Conservation (phyloP, 2,329 filamentous ascomycete genomes). For the Tolypocladium ophioglossoides region DNA sequence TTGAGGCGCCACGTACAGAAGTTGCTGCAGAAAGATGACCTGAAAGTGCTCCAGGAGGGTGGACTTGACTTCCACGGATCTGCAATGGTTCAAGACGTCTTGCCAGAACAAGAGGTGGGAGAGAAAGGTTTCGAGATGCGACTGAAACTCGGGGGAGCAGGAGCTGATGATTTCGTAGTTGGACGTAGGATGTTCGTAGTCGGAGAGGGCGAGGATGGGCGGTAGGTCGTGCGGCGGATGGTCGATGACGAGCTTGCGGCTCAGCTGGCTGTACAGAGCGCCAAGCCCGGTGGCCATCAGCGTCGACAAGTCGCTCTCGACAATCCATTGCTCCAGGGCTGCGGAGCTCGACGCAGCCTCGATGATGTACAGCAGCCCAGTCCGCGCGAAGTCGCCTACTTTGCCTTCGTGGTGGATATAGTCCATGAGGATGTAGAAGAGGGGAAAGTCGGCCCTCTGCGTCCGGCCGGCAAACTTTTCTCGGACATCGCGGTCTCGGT, state of each 20-base stretch:
- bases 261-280: slow-evolving; percentile 56
- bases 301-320: slow-evolving; percentile 91
- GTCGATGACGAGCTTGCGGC: slow-evolving; percentile 71
- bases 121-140: slow-evolving; percentile 86
- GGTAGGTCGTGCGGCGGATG: slow-evolving; percentile 67
- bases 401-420: slow-evolving; percentile 94
- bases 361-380: slow-evolving; percentile 89
- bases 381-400: slow-evolving; percentile 90
- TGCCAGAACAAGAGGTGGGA: slow-evolving; percentile 97
- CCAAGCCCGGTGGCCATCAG: slow-evolving; percentile 94
- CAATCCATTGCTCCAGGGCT: slow-evolving; percentile 86
- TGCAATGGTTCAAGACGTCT: slow-evolving; percentile 92
- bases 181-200: slow-evolving; percentile 66
- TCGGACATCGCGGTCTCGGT: slow-evolving; percentile 46
- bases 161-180: slow-evolving; percentile 64
- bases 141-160: slow-evolving; percentile 64
- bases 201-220: slow-evolving; percentile 77
- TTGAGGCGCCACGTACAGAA: slow-evolving; percentile 51
- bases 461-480: slow-evolving; percentile 76
- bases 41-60: slow-evolving; percentile 95
- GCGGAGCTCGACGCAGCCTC: slow-evolving; percentile 80
- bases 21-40: slow-evolving; percentile 87
- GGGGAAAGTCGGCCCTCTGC: slow-evolving; percentile 83
- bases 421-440: slow-evolving; percentile 93
- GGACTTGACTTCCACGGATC: slow-evolving; percentile 81